Conservation (phyloP, 345 rosid species). For the Camelina laxa region DNA sequence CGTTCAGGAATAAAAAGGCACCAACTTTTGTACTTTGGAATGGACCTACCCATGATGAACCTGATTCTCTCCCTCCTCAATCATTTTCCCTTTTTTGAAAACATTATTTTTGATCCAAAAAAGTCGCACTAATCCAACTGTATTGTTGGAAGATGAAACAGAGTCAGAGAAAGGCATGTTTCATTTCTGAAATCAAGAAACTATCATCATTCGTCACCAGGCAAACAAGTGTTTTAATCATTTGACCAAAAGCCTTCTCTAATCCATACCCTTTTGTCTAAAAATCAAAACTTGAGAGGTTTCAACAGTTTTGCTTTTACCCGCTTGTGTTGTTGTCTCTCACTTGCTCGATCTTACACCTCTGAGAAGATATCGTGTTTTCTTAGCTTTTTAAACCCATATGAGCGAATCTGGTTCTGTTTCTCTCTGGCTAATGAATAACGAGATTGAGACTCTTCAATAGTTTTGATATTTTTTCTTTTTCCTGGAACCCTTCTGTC, state of each 20-base stretch:
- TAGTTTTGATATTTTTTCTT: conserved; percentile 8
- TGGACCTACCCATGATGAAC: conserved; percentile 45
- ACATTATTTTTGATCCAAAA: background rate
- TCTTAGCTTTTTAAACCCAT: conserved; percentile 6
- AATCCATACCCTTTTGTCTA: conserved; percentile 1
- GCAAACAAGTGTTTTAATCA: conserved; percentile 45
- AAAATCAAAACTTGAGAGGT: conserved; percentile 20
- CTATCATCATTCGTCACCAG: conserved; percentile 34
- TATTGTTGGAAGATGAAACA: conserved; percentile 18
- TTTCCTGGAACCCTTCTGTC: conserved; percentile 8
- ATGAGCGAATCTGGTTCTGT: conserved; percentile 36
- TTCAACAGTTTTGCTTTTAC: no score
- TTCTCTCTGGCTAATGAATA: conserved; percentile 14
- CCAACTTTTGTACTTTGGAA: conserved; percentile 33
- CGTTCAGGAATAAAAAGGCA: conserved; percentile 26
- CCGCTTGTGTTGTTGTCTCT: background rate
- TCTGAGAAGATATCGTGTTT: conserved; percentile 9
- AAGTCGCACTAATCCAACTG: conserved; percentile 39
- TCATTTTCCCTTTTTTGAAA: conserved; percentile 3
- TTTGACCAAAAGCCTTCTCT: conserved; percentile 42
- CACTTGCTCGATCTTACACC: conserved; percentile 29
- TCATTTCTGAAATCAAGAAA: conserved; percentile 38
- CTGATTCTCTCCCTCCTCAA: conserved; percentile 23
- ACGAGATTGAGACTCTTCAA: conserved; percentile 35
- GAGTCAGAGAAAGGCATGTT: conserved; percentile 16